Percentiles rank a stretch among this genome's conserved stretches.
phyloP scores from a whole-genome alignment of 805 yeast species.

The Ogataea salicorniae region DNA sequence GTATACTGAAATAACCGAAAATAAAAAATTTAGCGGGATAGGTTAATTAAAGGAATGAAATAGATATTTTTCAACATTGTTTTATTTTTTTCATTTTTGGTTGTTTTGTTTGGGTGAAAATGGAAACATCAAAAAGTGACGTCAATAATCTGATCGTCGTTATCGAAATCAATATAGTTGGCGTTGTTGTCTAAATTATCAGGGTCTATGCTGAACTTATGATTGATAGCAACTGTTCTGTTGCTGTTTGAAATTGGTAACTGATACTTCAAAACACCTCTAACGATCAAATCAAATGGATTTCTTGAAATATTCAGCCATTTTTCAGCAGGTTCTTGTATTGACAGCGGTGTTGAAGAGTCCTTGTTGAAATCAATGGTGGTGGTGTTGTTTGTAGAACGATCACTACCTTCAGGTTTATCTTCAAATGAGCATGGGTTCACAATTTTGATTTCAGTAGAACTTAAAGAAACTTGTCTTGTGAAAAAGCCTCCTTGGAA shows the following conservation, averaged over 20 bases:
- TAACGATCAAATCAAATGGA: conserved; percentile 79
- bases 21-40: too few relatives aligned
- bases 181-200: conserved; percentile 8
- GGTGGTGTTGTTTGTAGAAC: conserved; percentile 3
- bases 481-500: conserved; percentile 78
- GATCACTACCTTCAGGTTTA: conserved; percentile 7
- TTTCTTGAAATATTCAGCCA: conserved; percentile 73
- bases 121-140: too few relatives aligned
- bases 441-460: conserved; percentile 64
- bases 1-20: too few relatives aligned
- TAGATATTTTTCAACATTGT: too few relatives aligned
- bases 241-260: conserved; percentile 56
- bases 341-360: conserved; percentile 3
- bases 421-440: conserved; percentile 56
- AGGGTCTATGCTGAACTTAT: conserved; percentile 54
- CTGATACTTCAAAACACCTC: conserved; percentile 77
- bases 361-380: background rate
- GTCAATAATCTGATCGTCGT: background rate
- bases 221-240: conserved; percentile 58
- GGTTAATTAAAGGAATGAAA: too few relatives aligned
- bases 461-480: conserved; percentile 50
- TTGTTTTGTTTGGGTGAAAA: too few relatives aligned
- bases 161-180: background rate
- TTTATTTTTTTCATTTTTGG: too few relatives aligned
- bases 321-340: conserved; percentile 35